These are phyloP conservation scores for Monotropa hypopitys DNA, from an alignment of 179 eudicot species.

Conservation along the genomic window DNA sequence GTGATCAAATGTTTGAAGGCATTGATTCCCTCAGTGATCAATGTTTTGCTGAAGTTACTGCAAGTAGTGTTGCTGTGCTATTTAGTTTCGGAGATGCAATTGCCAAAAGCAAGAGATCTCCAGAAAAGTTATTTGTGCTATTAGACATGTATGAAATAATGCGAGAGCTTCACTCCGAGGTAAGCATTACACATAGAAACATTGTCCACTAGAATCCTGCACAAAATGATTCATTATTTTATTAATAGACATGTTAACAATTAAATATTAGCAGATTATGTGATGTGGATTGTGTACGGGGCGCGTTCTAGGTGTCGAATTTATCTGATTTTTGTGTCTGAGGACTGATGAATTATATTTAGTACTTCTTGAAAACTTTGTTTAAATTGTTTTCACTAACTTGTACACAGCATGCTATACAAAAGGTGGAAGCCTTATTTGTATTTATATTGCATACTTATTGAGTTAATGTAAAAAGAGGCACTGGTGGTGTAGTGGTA, in stretches of 20 bases:
- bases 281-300: neutral
- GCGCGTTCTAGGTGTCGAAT: neutral
- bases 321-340: neutral
- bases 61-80: constrained; percentile 71
- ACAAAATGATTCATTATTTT: neutral
- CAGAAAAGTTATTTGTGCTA: constrained; percentile 87
- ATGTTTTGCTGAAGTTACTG: constrained; percentile 88
- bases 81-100: constrained; percentile 97
- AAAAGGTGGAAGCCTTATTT: neutral
- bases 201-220: neutral
- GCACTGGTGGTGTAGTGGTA: no score
- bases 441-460: neutral
- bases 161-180: constrained; percentile 95
- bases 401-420: neutral
- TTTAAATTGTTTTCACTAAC: neutral
- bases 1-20: constrained; percentile 88
- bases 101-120: constrained; percentile 95
- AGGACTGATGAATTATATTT: neutral
- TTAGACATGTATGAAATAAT: constrained; percentile 97
- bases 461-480: no score
- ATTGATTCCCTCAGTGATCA: constrained; percentile 67
- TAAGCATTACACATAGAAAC: constrained; percentile 12
- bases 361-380: neutral
- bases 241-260: neutral
- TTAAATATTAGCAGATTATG: neutral